These are phyloP conservation scores for Thermothelomyces thermophilus DNA, from an alignment of 2,329 filamentous ascomycete species.

Conservation along the genomic window DNA sequence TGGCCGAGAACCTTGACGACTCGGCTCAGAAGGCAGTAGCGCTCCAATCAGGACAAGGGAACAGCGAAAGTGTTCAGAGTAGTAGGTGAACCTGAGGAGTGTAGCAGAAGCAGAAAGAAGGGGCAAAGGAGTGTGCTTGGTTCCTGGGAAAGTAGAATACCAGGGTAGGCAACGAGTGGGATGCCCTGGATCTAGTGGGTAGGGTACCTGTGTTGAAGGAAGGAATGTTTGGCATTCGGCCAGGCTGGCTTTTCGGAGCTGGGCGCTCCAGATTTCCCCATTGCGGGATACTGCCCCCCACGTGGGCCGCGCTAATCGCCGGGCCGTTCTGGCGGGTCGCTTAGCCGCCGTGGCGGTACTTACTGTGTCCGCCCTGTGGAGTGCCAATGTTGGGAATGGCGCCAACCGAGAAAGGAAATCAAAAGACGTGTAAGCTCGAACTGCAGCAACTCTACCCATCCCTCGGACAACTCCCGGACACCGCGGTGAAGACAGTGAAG, in stretches of 20 bases:
- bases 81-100: not conserved
- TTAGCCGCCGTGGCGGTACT: constrained; percentile 10
- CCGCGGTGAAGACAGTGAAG: too few species aligned
- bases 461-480: too few species aligned
- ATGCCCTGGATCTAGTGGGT: too few species aligned
- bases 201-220: too few species aligned
- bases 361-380: not conserved
- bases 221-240: constrained; percentile 15
- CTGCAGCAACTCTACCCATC: too few species aligned
- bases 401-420: not conserved
- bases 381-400: not conserved
- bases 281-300: not conserved
- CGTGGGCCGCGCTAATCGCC: constrained; percentile 6
- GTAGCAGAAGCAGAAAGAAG: constrained; percentile 4
- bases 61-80: not conserved
- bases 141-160: not conserved
- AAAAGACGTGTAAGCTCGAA: not conserved
- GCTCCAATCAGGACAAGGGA: not conserved
- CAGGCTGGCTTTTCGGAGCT: constrained; percentile 22
- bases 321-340: constrained; percentile 8
- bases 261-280: constrained; percentile 8
- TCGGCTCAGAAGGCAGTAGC: not conserved
- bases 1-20: constrained; percentile 6
- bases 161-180: too few species aligned
- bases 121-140: constrained; percentile 1